A percentile compares a stretch with the other conserved stretches of the same genome.
Evolutionary conservation across 2,329 filamentous ascomycete genomes (phyloP).

Genomic region (Didymella exigua): DNA sequence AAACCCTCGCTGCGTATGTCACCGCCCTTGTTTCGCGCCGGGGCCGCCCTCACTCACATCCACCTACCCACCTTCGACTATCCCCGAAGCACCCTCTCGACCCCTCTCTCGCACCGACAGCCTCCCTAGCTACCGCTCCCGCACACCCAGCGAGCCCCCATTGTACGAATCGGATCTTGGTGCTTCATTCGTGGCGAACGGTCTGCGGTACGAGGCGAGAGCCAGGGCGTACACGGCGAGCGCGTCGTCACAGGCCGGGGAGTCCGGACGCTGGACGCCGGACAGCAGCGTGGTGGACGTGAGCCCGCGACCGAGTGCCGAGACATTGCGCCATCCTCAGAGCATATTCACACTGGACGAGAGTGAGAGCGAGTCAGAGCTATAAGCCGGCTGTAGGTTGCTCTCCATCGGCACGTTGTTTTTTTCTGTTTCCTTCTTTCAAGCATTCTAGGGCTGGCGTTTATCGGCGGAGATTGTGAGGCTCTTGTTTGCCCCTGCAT

Average conservation of each 20-base stretch:
- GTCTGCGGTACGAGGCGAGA: slow-evolving; percentile 47
- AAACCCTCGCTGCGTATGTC: slow-evolving; percentile 25
- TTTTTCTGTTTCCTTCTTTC: background rate
- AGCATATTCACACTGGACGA: slow-evolving; percentile 34
- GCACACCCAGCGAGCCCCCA: slow-evolving; percentile 46
- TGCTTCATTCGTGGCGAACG: slow-evolving; percentile 47
- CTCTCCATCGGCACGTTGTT: background rate
- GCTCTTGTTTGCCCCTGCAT: background rate
- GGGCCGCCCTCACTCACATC: slow-evolving; percentile 37
- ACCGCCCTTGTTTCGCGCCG: slow-evolving; percentile 14
- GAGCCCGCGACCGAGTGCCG: slow-evolving; percentile 46
- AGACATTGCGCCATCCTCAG: slow-evolving; percentile 41
- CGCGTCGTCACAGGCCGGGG: background rate
- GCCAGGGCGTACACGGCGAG: background rate
- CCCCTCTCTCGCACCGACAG: slow-evolving; percentile 47
- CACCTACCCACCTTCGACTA: slow-evolving; percentile 38
- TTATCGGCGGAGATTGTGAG: too few species aligned
- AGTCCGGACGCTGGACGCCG: slow-evolving; percentile 44
- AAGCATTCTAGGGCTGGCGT: background rate
- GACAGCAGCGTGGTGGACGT: slow-evolving; percentile 49
- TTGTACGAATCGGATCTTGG: slow-evolving; percentile 51
- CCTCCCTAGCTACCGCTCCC: slow-evolving; percentile 54
- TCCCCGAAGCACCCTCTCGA: slow-evolving; percentile 42
- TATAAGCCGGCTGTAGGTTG: background rate
- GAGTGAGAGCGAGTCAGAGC: slow-evolving; percentile 20